These are phyloP conservation scores for Nephelium lappaceum DNA, from an alignment of 345 rosid genomes.

Conservation along the genomic window DNA sequence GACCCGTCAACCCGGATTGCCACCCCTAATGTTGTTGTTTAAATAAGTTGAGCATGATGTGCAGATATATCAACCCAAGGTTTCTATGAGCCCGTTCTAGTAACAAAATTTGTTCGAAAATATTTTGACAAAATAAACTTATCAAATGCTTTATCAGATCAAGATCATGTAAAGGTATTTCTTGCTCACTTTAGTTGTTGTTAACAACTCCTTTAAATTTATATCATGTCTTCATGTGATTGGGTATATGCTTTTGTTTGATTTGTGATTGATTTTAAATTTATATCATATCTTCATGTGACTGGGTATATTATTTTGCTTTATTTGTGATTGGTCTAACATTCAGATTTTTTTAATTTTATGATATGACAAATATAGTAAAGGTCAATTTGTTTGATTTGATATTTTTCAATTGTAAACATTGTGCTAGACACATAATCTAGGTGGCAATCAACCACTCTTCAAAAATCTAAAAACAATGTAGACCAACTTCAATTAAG, in stretches of 20 bases:
- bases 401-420: no score
- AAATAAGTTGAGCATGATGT: not conserved
- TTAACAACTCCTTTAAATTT: not conserved
- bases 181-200: not conserved
- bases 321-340: not conserved
- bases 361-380: not conserved
- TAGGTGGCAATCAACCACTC: not conserved
- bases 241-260: not conserved
- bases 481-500: no score
- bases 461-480: not conserved
- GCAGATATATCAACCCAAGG: constrained; percentile 76
- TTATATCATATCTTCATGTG: not conserved
- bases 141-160: constrained; percentile 49
- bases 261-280: not conserved
- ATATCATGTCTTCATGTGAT: not conserved
- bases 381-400: not conserved
- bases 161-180: constrained; percentile 59
- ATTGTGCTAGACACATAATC: no score
- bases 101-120: constrained; percentile 48
- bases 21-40: not conserved
- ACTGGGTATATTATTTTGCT: not conserved
- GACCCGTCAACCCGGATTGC: no score
- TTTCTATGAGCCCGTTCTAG: constrained; percentile 69
- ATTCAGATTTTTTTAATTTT: not conserved
- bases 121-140: constrained; percentile 34